Evolutionary conservation across 163 green algal species (phyloP).

Genomic region (Chlorella variabilis): DNA sequence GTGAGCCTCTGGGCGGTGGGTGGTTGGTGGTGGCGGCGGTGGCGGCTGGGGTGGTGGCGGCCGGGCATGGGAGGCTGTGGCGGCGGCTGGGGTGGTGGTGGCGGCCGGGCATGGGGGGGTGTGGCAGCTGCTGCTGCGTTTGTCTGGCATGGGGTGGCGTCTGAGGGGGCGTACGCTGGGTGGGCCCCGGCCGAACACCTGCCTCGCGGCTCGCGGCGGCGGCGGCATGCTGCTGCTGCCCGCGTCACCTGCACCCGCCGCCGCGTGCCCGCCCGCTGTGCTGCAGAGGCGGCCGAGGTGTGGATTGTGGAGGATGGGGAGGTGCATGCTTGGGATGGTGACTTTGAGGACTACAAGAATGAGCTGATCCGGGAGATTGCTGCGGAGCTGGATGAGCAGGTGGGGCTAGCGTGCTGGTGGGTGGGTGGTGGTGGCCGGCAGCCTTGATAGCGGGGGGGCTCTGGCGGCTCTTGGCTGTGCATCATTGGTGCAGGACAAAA

Average conservation of each 20-base stretch:
- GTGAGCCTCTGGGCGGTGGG: constrained; percentile 39
- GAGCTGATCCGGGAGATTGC: constrained; percentile 93
- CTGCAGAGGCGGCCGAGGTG: constrained; percentile 48
- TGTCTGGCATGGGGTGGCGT: too few relatives aligned
- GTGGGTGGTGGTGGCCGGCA: not conserved
- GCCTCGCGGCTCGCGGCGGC: too few relatives aligned
- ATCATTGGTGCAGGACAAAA: too few relatives aligned
- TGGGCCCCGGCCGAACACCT: too few relatives aligned
- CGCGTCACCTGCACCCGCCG: not conserved
- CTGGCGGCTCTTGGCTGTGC: too few relatives aligned
- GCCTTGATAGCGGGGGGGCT: too few relatives aligned
- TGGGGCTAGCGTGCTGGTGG: not conserved
- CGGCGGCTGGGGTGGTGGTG: too few relatives aligned
- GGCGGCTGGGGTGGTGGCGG: not conserved
- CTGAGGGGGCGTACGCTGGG: too few relatives aligned
- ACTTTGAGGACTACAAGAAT: constrained; percentile 95
- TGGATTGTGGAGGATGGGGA: constrained; percentile 90
- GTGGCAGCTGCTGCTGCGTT: too few relatives aligned
- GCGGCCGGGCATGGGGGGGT: too few relatives aligned
- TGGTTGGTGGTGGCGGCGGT: not conserved
- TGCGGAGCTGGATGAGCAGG: constrained; percentile 89
- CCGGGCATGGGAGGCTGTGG: too few relatives aligned
- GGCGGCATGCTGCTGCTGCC: not conserved
- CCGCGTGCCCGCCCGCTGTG: too few relatives aligned
- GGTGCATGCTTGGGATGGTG: constrained; percentile 82